Evolutionary conservation across 1,139 yeast species (phyloP), one percentile per base, ranked within the genome.

Genomic region (Suhomyces maxii): DNA sequence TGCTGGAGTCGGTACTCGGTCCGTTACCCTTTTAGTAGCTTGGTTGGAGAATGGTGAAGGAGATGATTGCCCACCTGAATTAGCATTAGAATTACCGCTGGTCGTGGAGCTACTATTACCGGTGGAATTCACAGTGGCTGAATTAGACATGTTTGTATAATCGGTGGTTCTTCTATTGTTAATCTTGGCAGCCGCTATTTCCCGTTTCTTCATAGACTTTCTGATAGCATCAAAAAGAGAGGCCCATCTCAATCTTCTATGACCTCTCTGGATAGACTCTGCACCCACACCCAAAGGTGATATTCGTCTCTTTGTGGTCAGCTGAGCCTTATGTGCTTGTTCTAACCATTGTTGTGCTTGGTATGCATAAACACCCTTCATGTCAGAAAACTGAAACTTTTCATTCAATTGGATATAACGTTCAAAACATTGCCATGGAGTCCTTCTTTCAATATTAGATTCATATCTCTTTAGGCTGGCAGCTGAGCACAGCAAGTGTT

Each of bases 401-500:
- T 93, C 97, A 58, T 89, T 90, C 52, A 95, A 74, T 67, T 93
- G 99, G 51, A 90, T 86, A 73, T 95, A 93, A 53, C 99, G 74
- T 65, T 93, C 99, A 71, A 93, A 93, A 63, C 98, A 93, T 63
- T 91, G 98, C 99, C 99, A 93, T 0, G 99, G 95, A 0, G 98
- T 93, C 59, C 99, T 79, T 57, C 98, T 79, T 64, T 93, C 98
- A 48, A 90, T 89, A 55, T 88, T 90, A 0, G 98, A 87, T 37
- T 84, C 81, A 62, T 89, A 89, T 12, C 85, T 82, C 59, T 76
- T 74, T 49, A 75, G 58, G 34, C 76, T 72, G 0, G 88, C 80
- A 1, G 90, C 81, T 44, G 76, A 74, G 3, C 83, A 77, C 77
- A 64, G 71, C 18, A 93, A 72, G 61, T 86, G 89, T 18, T 91